Evolutionary conservation across 495 filamentous ascomycete species (phyloP).

Genomic region (Coniosporium apollinis): DNA sequence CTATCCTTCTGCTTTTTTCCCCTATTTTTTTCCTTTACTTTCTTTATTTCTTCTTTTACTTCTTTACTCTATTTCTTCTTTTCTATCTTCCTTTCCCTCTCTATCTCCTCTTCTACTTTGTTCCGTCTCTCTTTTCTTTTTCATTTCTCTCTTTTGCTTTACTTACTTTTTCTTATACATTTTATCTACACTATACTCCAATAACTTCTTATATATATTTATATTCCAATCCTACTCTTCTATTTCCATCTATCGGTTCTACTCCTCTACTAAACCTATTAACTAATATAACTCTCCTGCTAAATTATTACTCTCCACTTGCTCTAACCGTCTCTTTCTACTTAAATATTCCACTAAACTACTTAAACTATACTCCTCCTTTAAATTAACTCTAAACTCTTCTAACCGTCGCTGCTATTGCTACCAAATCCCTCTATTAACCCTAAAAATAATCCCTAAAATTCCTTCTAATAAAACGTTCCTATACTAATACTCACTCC

Average conservation of each 20-base stretch:
- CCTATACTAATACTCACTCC: background rate
- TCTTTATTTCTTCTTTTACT: too few relatives aligned
- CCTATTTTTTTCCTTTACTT: too few relatives aligned
- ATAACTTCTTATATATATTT: too few relatives aligned
- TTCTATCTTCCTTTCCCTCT: too few relatives aligned
- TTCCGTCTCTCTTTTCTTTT: too few relatives aligned
- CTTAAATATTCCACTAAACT: background rate
- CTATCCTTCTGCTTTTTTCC: too few relatives aligned
- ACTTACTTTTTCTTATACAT: too few relatives aligned
- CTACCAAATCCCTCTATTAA: background rate
- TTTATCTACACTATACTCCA: too few relatives aligned
- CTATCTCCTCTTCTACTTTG: too few relatives aligned
- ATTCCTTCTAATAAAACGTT: background rate
- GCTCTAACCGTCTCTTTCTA: background rate
- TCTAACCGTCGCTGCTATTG: background rate
- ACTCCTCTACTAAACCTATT: background rate
- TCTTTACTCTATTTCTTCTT: too few relatives aligned
- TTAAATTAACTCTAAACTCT: conserved; percentile 1
- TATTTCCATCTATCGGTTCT: background rate
- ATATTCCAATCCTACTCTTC: background rate
- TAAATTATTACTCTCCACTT: background rate
- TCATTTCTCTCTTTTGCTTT: too few relatives aligned
- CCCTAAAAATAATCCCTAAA: background rate
- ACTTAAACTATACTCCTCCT: background rate
- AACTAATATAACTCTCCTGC: background rate